A percentile compares a stretch with the other conserved stretches of the same genome.
phyloP scores from a whole-genome alignment of 768 basidiomycete genomes.

The Termitomyces sp. region DNA sequence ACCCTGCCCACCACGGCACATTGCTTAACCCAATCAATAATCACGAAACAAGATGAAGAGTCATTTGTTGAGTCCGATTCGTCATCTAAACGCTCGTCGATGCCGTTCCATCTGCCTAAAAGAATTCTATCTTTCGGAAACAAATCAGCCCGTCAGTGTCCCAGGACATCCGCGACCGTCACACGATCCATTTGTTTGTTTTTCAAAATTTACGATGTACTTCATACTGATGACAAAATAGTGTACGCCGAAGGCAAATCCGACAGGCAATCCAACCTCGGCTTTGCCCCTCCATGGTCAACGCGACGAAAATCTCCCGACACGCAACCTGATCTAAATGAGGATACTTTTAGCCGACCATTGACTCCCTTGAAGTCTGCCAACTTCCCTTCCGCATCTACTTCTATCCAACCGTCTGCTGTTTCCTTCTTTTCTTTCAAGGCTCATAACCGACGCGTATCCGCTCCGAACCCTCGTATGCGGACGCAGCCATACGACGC shows the following conservation, averaged over 20 bases:
- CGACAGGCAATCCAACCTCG: slow-evolving; percentile 3
- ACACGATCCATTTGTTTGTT: slow-evolving; percentile 3
- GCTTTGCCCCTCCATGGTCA: slow-evolving; percentile 9
- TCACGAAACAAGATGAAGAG: slow-evolving; percentile 11
- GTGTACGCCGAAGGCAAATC: not conserved
- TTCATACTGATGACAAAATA: not conserved
- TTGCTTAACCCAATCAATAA: not conserved
- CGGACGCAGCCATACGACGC: slow-evolving; percentile 40
- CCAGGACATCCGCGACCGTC: not conserved
- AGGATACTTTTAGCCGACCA: slow-evolving; percentile 13
- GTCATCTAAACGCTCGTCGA: slow-evolving; percentile 16
- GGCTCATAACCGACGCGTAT: slow-evolving; percentile 22
- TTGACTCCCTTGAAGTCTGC: slow-evolving; percentile 16
- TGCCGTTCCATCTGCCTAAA: slow-evolving; percentile 14
- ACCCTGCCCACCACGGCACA: not conserved
- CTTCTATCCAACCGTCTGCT: slow-evolving; percentile 13
- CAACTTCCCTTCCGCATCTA: slow-evolving; percentile 1
- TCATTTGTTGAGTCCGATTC: slow-evolving; percentile 16
- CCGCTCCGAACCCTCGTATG: slow-evolving; percentile 25
- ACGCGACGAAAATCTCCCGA: slow-evolving; percentile 7
- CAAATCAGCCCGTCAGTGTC: slow-evolving; percentile 8
- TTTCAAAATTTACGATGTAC: not conserved
- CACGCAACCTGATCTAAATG: not conserved
- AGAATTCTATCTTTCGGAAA: slow-evolving; percentile 11
- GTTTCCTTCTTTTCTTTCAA: slow-evolving; percentile 24